Conservation (phyloP, 371 early-diverging fungal species). For the Choanephora cucurbitarum region DNA sequence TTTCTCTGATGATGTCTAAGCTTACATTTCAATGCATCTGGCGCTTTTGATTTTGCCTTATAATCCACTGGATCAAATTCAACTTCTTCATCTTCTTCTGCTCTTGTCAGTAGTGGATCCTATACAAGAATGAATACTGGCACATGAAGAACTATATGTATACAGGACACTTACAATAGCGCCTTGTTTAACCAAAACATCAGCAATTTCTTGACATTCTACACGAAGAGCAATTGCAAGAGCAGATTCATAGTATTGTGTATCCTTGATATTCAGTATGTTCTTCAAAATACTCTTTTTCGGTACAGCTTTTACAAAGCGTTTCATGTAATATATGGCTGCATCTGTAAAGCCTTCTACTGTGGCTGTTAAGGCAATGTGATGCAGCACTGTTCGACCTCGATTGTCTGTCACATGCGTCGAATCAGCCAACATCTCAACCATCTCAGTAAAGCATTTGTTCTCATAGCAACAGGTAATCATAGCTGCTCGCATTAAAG, state of each 20-base stretch:
- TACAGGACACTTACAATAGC: slow-evolving; percentile 50
- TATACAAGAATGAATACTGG: too few relatives aligned
- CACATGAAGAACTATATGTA: too few relatives aligned
- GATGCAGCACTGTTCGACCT: slow-evolving; percentile 85
- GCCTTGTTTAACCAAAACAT: slow-evolving; percentile 77
- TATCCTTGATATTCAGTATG: slow-evolving; percentile 76
- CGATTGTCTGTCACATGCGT: slow-evolving; percentile 69
- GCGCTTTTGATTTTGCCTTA: slow-evolving; percentile 23
- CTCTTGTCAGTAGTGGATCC: slow-evolving; percentile 20
- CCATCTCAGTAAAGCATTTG: slow-evolving; percentile 73
- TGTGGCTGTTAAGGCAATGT: slow-evolving; percentile 71
- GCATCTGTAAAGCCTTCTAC: slow-evolving; percentile 65
- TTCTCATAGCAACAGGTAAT: slow-evolving; percentile 83
- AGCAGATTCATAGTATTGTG: slow-evolving; percentile 80
- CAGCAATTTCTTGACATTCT: slow-evolving; percentile 66
- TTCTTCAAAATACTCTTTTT: slow-evolving; percentile 46
- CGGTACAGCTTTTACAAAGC: slow-evolving; percentile 52
- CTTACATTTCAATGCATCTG: slow-evolving; percentile 48
- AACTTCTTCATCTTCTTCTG: slow-evolving; percentile 9
- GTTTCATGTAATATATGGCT: slow-evolving; percentile 79
- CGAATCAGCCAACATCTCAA: slow-evolving; percentile 69
- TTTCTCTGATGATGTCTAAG: background rate
- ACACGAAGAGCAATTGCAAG: slow-evolving; percentile 82
- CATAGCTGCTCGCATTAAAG: slow-evolving; percentile 84
- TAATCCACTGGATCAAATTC: slow-evolving; percentile 19